Evolutionary conservation across 2,329 filamentous ascomycete species (phyloP).

Genomic region (Tolypocladium amazonense): DNA sequence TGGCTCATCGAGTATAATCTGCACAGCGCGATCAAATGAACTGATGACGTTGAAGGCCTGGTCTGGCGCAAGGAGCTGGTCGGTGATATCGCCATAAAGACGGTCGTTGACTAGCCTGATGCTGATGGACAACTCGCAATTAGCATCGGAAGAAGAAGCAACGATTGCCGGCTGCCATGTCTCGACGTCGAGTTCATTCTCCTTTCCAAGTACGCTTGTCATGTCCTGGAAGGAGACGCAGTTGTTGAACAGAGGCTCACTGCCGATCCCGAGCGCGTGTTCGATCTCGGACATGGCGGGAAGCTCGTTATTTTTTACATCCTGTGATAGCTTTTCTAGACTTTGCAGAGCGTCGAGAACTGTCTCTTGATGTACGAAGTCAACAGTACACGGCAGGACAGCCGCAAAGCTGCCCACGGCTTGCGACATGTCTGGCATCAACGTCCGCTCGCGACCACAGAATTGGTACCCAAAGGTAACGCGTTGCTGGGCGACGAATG

Average conservation of each 20-base stretch:
- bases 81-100: constrained; percentile 32
- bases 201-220: constrained; percentile 1
- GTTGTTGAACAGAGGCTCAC: constrained; percentile 37
- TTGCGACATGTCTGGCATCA: constrained; percentile 27
- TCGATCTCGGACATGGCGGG: constrained; percentile 35
- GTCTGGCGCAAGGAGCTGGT: constrained; percentile 28
- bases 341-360: constrained; percentile 20
- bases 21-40: constrained; percentile 42
- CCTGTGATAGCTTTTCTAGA: constrained; percentile 17
- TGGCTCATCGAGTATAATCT: constrained; percentile 31
- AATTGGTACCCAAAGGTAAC: constrained; percentile 45
- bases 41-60: constrained; percentile 38
- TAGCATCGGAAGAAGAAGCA: constrained; percentile 12
- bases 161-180: constrained; percentile 6
- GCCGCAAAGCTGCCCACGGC: constrained; percentile 37
- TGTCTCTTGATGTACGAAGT: constrained; percentile 19
- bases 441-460: constrained; percentile 30
- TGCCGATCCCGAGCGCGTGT: constrained; percentile 31
- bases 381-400: constrained; percentile 21
- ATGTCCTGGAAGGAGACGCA: constrained; percentile 37
- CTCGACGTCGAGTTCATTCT: not conserved
- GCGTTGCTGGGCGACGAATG: constrained; percentile 39
- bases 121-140: constrained; percentile 36
- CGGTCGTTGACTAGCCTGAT: constrained; percentile 28
- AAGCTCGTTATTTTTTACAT: constrained; percentile 25